Percentiles rank a stretch among this genome's conserved stretches.
Conservation (phyloP, 208 protist genomes). For the Herpetomonas tarakana region DNA sequence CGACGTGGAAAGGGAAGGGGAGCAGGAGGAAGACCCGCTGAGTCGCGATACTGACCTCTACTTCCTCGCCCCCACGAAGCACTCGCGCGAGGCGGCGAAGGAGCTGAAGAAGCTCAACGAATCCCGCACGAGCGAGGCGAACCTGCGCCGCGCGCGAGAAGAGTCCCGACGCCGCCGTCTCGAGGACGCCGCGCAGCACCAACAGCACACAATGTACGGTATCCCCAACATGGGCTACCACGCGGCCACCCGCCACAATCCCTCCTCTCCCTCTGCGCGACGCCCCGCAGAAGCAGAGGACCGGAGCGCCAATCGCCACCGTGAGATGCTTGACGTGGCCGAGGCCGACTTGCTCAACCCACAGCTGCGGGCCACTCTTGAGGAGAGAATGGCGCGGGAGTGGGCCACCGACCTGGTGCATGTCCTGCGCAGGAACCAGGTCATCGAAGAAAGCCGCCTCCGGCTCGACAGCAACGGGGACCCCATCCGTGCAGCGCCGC, state of each 20-base stretch:
- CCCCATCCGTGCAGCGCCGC: slow-evolving; percentile 11
- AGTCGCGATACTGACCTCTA: slow-evolving; percentile 37
- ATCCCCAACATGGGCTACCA: neutral
- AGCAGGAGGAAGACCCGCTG: neutral
- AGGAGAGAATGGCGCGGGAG: slow-evolving; percentile 48
- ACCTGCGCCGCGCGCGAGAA: slow-evolving; percentile 15
- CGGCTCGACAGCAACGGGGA: slow-evolving; percentile 25
- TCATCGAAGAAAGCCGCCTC: slow-evolving; percentile 37
- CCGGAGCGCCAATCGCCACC: neutral
- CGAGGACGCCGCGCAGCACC: slow-evolving; percentile 1
- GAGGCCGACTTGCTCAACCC: neutral
- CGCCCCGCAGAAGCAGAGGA: neutral
- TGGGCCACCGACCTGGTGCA: slow-evolving; percentile 55
- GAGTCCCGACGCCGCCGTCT: slow-evolving; percentile 13
- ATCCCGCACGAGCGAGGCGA: slow-evolving; percentile 9
- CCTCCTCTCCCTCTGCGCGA: neutral
- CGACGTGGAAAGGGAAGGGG: neutral
- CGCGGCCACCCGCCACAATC: neutral
- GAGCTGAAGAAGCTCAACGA: slow-evolving; percentile 14
- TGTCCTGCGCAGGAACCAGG: slow-evolving; percentile 49
- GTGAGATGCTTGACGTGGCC: neutral
- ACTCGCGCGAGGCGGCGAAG: slow-evolving; percentile 25
- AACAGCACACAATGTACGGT: neutral
- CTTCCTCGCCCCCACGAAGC: slow-evolving; percentile 43
- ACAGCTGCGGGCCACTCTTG: slow-evolving; percentile 20